A percentile compares a stretch with the other conserved stretches of the same genome.
These are phyloP conservation scores for Ilyonectria sp. DNA, from an alignment of 2,329 filamentous ascomycete species.

Conservation along the genomic window DNA sequence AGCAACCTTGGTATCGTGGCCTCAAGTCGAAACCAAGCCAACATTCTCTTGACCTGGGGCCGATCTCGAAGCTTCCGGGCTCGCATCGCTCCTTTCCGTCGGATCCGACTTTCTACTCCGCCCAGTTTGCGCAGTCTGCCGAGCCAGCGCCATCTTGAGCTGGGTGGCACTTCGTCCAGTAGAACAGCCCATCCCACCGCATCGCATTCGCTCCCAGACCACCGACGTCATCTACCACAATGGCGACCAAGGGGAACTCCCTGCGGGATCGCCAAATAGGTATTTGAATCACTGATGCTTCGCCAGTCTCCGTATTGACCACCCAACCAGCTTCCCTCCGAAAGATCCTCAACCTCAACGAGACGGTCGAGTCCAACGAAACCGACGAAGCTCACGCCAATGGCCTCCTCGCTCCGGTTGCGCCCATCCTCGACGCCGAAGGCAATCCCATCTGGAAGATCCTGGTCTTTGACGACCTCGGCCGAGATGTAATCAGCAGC, in stretches of 20 bases:
- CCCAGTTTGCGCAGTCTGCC: constrained; percentile 7
- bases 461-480: constrained; percentile 91
- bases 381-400: constrained; percentile 76
- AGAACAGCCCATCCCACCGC: constrained; percentile 44
- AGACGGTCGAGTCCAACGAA: constrained; percentile 73
- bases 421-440: constrained; percentile 87
- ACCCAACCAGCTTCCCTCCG: constrained; percentile 82
- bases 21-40: constrained; percentile 43
- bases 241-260: constrained; percentile 63
- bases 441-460: constrained; percentile 98
- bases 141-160: constrained; percentile 5
- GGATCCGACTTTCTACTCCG: not conserved
- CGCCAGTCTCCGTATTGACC: constrained; percentile 23
- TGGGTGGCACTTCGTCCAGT: constrained; percentile 29
- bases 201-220: constrained; percentile 26
- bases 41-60: constrained; percentile 29
- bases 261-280: constrained; percentile 68
- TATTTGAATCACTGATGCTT: constrained; percentile 38
- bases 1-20: constrained; percentile 46
- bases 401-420: constrained; percentile 76
- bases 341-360: constrained; percentile 95
- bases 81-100: constrained; percentile 7
- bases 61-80: constrained; percentile 16
- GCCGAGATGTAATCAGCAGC: constrained; percentile 96
- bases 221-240: constrained; percentile 51